Conservation (phyloP, 1,139 yeast genomes). For the Scheffersomyces parashehatae region DNA sequence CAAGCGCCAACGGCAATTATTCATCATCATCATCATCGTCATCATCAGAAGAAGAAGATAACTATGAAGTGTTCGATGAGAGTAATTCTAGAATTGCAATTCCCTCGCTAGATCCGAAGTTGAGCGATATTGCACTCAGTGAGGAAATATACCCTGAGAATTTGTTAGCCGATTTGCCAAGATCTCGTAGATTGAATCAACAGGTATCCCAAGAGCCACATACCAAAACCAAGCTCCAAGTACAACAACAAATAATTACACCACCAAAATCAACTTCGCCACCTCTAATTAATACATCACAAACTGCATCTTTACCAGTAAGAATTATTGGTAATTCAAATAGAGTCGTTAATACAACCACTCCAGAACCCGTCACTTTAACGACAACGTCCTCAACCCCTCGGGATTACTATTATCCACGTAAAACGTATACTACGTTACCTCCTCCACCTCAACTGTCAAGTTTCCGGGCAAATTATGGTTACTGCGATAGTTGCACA, state of each 20-base stretch:
- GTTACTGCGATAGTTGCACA: conserved; percentile 4
- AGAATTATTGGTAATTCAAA: background rate
- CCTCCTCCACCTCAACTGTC: conserved; percentile 6
- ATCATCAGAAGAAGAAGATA: background rate
- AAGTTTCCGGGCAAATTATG: conserved; percentile 4
- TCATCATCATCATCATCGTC: background rate
- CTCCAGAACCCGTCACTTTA: too few relatives aligned
- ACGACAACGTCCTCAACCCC: background rate
- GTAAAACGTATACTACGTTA: background rate
- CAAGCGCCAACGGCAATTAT: background rate
- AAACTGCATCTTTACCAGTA: background rate
- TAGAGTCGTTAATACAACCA: too few relatives aligned
- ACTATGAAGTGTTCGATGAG: background rate
- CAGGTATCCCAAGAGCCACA: too few relatives aligned
- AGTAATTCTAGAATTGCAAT: background rate
- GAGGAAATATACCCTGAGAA: conserved; percentile 21
- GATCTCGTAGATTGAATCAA: background rate
- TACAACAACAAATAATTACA: background rate
- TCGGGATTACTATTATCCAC: background rate
- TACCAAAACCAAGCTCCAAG: background rate
- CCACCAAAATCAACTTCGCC: conserved; percentile 1
- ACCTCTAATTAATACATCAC: background rate
- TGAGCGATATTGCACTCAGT: conserved; percentile 19
- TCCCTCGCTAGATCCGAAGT: conserved; percentile 21
- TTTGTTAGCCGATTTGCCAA: conserved; percentile 9